Percentiles rank a stretch among this genome's conserved stretches.
Evolutionary conservation across 225 moss, liverwort and hornwort genomes (phyloP).

Genomic region (Climacium dendroides): DNA sequence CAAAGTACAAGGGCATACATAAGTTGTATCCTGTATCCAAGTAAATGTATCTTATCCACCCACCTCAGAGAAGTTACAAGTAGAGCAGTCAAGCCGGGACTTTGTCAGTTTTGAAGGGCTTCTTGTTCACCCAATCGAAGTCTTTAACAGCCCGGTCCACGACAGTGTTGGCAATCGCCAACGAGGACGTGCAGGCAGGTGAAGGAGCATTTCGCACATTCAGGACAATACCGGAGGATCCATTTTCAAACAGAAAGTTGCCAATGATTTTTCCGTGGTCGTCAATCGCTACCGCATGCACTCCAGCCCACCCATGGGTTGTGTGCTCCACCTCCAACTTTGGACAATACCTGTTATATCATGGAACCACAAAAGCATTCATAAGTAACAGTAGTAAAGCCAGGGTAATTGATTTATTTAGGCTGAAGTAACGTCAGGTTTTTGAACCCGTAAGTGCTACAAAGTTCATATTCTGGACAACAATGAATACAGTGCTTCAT

Average conservation of each 20-base stretch:
- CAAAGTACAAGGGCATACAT: not conserved
- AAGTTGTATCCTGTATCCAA: not conserved
- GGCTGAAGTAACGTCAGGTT: not conserved
- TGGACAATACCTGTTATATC: constrained; percentile 50
- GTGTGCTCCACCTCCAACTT: constrained; percentile 53
- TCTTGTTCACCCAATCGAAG: constrained; percentile 55
- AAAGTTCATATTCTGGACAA: not conserved
- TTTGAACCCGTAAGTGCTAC: too few relatives aligned
- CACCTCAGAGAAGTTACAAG: not conserved
- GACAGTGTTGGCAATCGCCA: constrained; percentile 60
- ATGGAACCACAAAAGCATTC: not conserved
- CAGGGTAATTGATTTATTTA: not conserved
- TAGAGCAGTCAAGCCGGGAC: not conserved
- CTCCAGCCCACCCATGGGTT: constrained; percentile 63
- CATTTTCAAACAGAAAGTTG: constrained; percentile 67
- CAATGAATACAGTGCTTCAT: not conserved
- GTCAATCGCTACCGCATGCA: constrained; percentile 68
- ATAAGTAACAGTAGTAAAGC: not conserved
- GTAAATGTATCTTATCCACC: not conserved
- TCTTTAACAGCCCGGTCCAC: constrained; percentile 59
- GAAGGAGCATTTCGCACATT: constrained; percentile 84
- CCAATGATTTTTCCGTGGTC: constrained; percentile 50
- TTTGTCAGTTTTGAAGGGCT: constrained; percentile 16
- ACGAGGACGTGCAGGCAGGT: constrained; percentile 66
- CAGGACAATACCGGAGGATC: constrained; percentile 47